phyloP scores from a whole-genome alignment of 192 early-diverging fungal species.

The Cladochytrium replicatum region DNA sequence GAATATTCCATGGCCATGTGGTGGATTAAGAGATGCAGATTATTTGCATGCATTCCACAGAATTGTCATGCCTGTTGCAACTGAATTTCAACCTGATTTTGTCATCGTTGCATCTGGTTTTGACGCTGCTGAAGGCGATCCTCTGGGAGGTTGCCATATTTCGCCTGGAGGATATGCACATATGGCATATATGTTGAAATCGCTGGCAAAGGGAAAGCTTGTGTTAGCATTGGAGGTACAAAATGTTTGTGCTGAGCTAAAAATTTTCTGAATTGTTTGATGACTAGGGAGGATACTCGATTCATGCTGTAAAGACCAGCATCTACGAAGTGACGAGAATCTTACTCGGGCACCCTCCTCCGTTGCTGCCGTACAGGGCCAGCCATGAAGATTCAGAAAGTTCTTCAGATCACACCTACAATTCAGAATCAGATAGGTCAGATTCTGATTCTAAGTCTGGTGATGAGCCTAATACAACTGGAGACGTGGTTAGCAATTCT shows the following conservation, averaged over 20 bases:
- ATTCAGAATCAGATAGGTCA: no score
- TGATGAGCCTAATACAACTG: no score
- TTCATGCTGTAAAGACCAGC: no score
- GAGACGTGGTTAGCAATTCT: no score
- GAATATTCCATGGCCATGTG: conserved; percentile 75
- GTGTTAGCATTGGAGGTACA: conserved; percentile 70
- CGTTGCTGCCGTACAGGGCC: no score
- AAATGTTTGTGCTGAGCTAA: neutral
- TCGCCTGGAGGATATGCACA: conserved; percentile 72
- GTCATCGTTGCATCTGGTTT: conserved; percentile 84
- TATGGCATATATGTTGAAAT: conserved; percentile 75
- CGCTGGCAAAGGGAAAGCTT: conserved; percentile 57
- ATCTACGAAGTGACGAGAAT: no score
- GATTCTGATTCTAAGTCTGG: no score
- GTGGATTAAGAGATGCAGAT: conserved; percentile 72
- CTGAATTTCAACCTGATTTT: conserved; percentile 74
- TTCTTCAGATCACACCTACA: no score
- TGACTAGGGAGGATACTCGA: no score
- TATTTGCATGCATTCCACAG: conserved; percentile 76
- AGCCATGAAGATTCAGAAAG: no score
- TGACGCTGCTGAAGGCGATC: conserved; percentile 77
- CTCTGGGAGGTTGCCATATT: conserved; percentile 71
- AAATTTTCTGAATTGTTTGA: neutral
- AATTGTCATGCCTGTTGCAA: conserved; percentile 71
- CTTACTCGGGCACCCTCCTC: no score